These are phyloP conservation scores for Boletus coccyginus DNA, from an alignment of 768 basidiomycete genomes.

Conservation along the genomic window DNA sequence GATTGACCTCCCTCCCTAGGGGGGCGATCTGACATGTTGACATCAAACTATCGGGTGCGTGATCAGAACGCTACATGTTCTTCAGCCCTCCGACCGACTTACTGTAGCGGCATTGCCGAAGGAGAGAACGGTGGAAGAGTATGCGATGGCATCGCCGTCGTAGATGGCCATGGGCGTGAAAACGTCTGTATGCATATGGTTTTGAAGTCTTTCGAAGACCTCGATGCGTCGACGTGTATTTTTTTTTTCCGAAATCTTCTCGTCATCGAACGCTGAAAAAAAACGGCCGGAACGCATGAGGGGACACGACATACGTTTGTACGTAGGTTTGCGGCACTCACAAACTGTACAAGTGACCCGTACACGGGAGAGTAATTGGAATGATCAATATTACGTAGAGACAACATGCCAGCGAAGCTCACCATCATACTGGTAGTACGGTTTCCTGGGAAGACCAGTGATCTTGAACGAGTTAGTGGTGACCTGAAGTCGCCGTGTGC, in stretches of 20 bases:
- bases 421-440: constrained; percentile 35
- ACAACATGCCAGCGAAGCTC: constrained; percentile 6
- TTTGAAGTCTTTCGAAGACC: constrained; percentile 37
- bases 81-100: constrained; percentile 2
- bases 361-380: constrained; percentile 6
- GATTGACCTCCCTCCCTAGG: constrained; percentile 11
- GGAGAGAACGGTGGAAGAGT: constrained; percentile 32
- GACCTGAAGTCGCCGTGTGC: constrained; percentile 23
- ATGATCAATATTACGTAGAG: background rate
- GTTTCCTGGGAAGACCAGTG: constrained; percentile 21
- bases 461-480: constrained; percentile 35
- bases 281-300: background rate
- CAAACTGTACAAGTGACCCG: constrained; percentile 19
- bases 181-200: constrained; percentile 26
- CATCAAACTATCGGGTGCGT: constrained; percentile 31
- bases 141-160: constrained; percentile 45
- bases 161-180: constrained; percentile 47
- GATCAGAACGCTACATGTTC: background rate
- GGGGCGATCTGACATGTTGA: constrained; percentile 31
- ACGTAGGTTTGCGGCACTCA: constrained; percentile 13
- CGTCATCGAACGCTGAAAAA: constrained; percentile 18
- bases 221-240: constrained; percentile 28
- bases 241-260: background rate
- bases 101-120: constrained; percentile 33
- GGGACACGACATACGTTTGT: background rate